Percentiles rank a stretch among this genome's conserved stretches.
Conservation (phyloP, 371 early-diverging fungal species). For the Mucor lusitanicus region DNA sequence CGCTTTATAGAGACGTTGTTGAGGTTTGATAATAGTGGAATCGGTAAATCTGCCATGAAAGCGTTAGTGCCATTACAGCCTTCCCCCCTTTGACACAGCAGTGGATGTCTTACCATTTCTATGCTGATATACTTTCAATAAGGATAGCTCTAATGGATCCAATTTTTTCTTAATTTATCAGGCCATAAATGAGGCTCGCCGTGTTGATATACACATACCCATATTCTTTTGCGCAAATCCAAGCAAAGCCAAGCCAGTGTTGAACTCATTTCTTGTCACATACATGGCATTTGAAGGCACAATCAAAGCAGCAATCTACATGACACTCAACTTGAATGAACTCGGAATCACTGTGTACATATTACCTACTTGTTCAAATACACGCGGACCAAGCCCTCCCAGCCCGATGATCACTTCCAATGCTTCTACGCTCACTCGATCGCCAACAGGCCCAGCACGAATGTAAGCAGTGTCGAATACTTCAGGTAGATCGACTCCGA, state of each 20-base stretch:
- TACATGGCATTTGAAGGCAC: slow-evolving; percentile 55
- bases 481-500: slow-evolving; percentile 57
- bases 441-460: slow-evolving; percentile 52
- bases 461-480: slow-evolving; percentile 62
- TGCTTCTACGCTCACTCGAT: slow-evolving; percentile 52
- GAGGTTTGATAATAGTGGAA: slow-evolving; percentile 27
- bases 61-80: neutral
- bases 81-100: neutral
- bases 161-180: neutral
- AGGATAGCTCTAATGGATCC: slow-evolving; percentile 16
- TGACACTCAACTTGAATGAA: neutral
- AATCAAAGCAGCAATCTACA: slow-evolving; percentile 47
- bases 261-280: slow-evolving; percentile 69
- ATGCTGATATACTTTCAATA: slow-evolving; percentile 27
- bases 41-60: slow-evolving; percentile 27
- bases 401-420: slow-evolving; percentile 53
- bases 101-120: slow-evolving; percentile 21
- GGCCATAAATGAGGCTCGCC: neutral
- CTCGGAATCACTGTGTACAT: neutral
- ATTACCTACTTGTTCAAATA: slow-evolving; percentile 57
- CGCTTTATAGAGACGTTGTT: slow-evolving; percentile 18
- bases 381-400: slow-evolving; percentile 52
- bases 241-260: slow-evolving; percentile 69
- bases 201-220: slow-evolving; percentile 36
- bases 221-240: slow-evolving; percentile 83